Evolutionary conservation across 2,329 filamentous ascomycete genomes (phyloP).

Genomic region (Trichoderma sp.): DNA sequence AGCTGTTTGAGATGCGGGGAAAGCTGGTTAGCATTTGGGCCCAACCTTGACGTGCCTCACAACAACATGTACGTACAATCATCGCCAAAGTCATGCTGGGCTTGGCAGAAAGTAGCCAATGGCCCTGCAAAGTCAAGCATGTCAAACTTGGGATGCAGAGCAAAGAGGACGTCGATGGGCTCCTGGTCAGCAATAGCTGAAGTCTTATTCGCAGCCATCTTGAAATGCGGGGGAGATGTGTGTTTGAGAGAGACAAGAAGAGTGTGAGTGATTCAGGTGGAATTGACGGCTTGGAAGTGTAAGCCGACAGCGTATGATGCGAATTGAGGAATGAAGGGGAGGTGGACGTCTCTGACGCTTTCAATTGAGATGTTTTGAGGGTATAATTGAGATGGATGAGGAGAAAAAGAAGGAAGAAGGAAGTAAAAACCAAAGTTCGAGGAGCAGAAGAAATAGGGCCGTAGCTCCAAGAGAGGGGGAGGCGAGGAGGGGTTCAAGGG

Average conservation of each 20-base stretch:
- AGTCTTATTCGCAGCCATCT: conserved; percentile 57
- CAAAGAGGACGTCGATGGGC: conserved; percentile 60
- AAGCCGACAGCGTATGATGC: background rate
- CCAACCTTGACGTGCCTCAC: background rate
- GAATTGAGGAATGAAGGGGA: conserved; percentile 19
- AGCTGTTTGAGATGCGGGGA: conserved; percentile 34
- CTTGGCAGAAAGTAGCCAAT: conserved; percentile 50
- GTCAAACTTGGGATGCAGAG: conserved; percentile 59
- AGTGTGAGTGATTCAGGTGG: background rate
- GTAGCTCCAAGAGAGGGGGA: conserved; percentile 25
- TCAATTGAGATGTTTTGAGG: conserved; percentile 21
- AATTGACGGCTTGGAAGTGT: background rate
- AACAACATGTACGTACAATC: conserved; percentile 39
- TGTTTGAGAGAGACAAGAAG: conserved; percentile 23
- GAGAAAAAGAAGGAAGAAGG: conserved; percentile 23
- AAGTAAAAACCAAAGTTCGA: conserved; percentile 21
- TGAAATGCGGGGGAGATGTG: conserved; percentile 34
- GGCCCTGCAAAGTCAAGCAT: conserved; percentile 58
- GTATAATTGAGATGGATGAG: conserved; percentile 24
- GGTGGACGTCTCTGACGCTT: conserved; percentile 21
- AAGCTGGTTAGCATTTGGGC: background rate
- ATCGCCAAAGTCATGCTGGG: conserved; percentile 54
- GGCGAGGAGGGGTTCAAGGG: conserved; percentile 19
- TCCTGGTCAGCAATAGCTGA: conserved; percentile 57
- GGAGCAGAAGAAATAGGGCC: conserved; percentile 25